phyloP scores from a whole-genome alignment of 2,329 filamentous ascomycete species.

The Blastomyces parvus region DNA sequence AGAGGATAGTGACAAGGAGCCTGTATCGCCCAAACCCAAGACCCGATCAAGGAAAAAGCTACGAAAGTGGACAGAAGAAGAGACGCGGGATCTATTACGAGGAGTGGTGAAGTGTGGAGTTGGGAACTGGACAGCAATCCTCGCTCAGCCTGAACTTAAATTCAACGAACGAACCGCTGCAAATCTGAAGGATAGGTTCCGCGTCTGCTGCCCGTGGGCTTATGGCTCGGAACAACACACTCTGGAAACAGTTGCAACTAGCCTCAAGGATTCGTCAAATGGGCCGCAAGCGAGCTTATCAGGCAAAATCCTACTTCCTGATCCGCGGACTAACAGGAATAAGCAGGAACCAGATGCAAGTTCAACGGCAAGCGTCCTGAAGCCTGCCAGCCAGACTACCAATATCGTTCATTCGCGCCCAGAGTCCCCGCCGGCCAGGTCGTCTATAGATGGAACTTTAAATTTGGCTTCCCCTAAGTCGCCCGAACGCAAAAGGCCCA shows the following conservation, averaged over 20 bases:
- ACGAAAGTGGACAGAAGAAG: constrained; percentile 51
- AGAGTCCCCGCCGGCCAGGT: constrained; percentile 13
- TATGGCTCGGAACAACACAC: constrained; percentile 34
- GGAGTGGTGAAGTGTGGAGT: constrained; percentile 54
- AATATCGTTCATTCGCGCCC: neutral
- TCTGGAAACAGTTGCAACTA: constrained; percentile 27
- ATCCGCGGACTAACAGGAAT: constrained; percentile 19
- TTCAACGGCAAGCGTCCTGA: neutral
- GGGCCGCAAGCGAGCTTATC: constrained; percentile 6
- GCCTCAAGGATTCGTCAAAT: constrained; percentile 11
- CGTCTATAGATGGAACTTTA: neutral
- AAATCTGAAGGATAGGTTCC: constrained; percentile 53
- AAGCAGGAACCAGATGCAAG: constrained; percentile 7
- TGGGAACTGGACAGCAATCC: constrained; percentile 55
- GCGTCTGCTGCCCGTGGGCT: constrained; percentile 45
- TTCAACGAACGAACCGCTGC: constrained; percentile 52
- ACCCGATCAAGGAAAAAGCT: constrained; percentile 42
- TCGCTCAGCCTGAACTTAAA: constrained; percentile 46
- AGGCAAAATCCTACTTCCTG: constrained; percentile 16
- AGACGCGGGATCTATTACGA: constrained; percentile 48
- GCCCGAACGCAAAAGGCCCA: constrained; percentile 11
- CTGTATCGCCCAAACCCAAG: constrained; percentile 23
- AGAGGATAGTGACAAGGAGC: constrained; percentile 13
- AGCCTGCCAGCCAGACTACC: neutral
- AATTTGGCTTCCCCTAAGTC: constrained; percentile 5